phyloP scores from a whole-genome alignment of 495 filamentous ascomycete genomes.

The Astrothelium macrocarpum region DNA sequence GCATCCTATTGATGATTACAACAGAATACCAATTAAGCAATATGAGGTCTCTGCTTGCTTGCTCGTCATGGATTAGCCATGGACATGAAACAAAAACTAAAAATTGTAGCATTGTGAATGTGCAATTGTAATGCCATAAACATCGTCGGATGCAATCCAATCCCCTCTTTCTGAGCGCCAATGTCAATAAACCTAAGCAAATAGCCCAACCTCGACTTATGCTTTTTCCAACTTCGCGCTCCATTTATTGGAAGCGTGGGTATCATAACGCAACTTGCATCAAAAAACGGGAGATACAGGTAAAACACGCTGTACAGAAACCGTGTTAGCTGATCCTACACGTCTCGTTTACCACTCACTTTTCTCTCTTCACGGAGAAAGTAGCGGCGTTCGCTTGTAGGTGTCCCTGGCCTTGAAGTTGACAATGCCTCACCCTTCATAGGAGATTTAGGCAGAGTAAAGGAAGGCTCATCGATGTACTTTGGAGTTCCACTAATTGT shows the following conservation, averaged over 20 bases:
- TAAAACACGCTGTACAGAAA: neutral
- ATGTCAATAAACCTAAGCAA: neutral
- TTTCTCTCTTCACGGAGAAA: constrained; percentile 38
- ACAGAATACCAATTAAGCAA: no score
- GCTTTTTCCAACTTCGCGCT: neutral
- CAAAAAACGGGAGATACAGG: neutral
- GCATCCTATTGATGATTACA: no score
- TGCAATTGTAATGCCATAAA: neutral
- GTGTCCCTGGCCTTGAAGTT: constrained; percentile 58
- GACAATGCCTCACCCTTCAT: constrained; percentile 47
- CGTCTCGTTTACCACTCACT: constrained; percentile 21
- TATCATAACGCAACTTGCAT: neutral
- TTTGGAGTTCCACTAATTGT: constrained; percentile 38
- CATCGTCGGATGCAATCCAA: neutral
- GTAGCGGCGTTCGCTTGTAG: constrained; percentile 35
- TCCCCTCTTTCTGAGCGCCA: neutral
- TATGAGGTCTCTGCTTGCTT: no score
- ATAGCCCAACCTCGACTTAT: neutral
- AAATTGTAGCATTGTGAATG: no score
- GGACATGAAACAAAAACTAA: no score
- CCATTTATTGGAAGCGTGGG: neutral
- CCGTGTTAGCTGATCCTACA: constrained; percentile 5
- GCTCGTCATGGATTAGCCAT: no score
- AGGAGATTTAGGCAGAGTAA: constrained; percentile 30
- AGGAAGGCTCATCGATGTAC: constrained; percentile 46